phyloP scores from a whole-genome alignment of 345 rosid genomes.

The Eucalyptus microcorys region DNA sequence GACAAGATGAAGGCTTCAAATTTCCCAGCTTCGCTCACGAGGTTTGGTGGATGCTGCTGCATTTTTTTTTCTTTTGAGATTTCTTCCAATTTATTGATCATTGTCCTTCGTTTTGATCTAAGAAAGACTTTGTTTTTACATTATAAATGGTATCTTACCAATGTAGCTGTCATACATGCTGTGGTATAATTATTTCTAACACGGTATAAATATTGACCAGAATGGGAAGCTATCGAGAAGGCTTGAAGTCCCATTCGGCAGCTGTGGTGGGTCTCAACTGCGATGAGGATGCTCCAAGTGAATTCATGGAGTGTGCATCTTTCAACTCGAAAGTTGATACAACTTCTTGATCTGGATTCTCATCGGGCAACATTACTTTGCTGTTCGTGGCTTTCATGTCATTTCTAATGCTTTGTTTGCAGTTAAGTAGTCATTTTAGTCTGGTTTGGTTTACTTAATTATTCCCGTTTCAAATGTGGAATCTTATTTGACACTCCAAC shows the following conservation, averaged over 20 bases:
- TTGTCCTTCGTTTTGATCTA: too few relatives aligned
- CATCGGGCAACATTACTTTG: neutral
- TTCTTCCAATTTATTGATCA: too few relatives aligned
- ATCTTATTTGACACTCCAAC: neutral
- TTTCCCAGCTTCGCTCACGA: slow-evolving; percentile 72
- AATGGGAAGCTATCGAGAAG: neutral
- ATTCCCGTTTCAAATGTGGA: too few relatives aligned
- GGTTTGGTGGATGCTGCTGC: slow-evolving; percentile 51
- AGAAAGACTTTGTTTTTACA: too few relatives aligned
- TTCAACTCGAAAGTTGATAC: neutral
- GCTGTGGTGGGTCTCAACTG: neutral
- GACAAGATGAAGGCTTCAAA: slow-evolving; percentile 96
- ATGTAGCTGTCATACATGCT: too few relatives aligned
- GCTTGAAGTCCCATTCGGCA: neutral
- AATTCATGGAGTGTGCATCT: neutral
- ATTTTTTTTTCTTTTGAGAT: too few relatives aligned
- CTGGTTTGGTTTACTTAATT: neutral
- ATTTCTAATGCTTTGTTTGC: neutral
- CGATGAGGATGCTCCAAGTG: neutral
- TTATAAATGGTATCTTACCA: too few relatives aligned
- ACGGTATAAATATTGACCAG: too few relatives aligned
- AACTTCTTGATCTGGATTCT: neutral
- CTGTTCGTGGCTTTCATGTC: neutral
- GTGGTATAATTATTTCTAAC: too few relatives aligned
- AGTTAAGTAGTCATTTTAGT: neutral